Evolutionary conservation across 495 filamentous ascomycete species (phyloP), one percentile per base, ranked within the genome.

Genomic region (Aspergillus carlsbadensis): DNA sequence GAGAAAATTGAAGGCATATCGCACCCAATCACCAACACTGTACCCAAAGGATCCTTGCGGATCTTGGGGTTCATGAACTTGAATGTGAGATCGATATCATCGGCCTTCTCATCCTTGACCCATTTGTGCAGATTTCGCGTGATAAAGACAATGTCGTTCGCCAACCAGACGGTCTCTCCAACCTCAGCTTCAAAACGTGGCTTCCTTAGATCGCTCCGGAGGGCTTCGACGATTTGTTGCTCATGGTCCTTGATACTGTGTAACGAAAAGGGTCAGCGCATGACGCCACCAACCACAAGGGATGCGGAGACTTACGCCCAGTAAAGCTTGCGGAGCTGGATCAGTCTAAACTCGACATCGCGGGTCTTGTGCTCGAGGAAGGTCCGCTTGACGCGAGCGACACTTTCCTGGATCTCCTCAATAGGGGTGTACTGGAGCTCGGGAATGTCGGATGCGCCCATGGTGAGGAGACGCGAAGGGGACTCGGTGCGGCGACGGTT

Each of bases 281-380:
- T 41, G 10, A 3, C 20, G 20, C 53, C 33, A 34, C 35, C 21
- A 50, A 34, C 35, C 21, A 50, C 36, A 24, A 26, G 13, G 33
- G 10, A 10, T 13, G 14, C 18, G 22, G 21, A 33, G 53, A 60
- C 58, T 58, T 13, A 86, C 83, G 82, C 92, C 92, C 92, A 96
- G 76, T 95, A 97, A 40, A 97, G 86, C 78, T 91, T 92, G 46
- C 91, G 87, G 35, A 97, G 85, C 78, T 97, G 93, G 15, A 82
- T 74, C 47, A 91, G 78, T 49, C 94, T 82, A 78, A 88, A 98
- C 61, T 88, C 81, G 52, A 96, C 66, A 50, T 87, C 79, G 64
- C 88, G 88, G 3, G 90, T 96, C 76, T 88, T 89, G 70, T 93
- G 85, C 13, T 88, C 78, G 58, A 78, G 75, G 76, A 91, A 98